Conservation (phyloP, 495 filamentous ascomycete genomes). For the Podospora pseudopauciseta region DNA sequence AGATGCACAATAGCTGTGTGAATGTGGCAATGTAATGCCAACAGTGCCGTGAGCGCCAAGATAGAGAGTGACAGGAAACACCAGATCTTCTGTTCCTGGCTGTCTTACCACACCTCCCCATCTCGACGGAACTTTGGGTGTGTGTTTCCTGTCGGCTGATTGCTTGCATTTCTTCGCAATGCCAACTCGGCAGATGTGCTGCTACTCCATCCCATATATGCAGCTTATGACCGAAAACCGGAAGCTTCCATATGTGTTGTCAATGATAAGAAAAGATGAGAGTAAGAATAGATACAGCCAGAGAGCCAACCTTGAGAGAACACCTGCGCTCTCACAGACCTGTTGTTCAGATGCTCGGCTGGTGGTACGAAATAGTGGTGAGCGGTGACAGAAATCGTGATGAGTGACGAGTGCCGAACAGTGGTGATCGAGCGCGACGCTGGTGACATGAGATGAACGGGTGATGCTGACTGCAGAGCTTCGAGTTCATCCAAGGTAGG, state of each 20-base stretch:
- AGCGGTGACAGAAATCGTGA: background rate
- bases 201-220: background rate
- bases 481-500: background rate
- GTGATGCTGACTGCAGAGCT: background rate
- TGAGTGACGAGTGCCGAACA: background rate
- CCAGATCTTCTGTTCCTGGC: background rate
- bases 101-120: background rate
- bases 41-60: background rate
- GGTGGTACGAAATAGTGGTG: background rate
- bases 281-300: background rate
- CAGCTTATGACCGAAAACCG: background rate
- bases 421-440: too few species aligned
- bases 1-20: background rate
- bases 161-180: background rate
- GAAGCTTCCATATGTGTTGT: background rate
- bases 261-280: background rate
- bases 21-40: background rate
- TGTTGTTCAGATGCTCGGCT: background rate
- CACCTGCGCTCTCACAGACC: background rate
- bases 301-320: background rate
- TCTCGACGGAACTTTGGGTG: background rate
- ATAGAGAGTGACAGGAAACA: background rate
- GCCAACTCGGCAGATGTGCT: constrained; percentile 3
- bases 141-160: constrained; percentile 2
- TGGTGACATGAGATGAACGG: background rate